These are phyloP conservation scores for Ustilago bromivora DNA, from an alignment of 1,284 basidiomycete species.

Conservation along the genomic window DNA sequence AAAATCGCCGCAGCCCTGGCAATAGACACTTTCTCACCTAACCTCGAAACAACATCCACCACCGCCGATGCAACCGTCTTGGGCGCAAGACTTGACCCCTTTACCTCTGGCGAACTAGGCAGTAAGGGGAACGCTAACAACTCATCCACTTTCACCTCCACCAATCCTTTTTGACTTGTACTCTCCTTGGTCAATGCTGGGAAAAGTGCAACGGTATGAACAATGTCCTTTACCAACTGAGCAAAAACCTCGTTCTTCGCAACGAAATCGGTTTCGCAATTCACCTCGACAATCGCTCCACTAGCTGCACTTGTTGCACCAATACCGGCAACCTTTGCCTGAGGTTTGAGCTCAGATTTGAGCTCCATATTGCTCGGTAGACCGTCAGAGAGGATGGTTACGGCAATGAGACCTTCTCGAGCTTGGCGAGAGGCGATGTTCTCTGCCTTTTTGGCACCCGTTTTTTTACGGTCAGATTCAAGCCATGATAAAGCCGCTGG, in stretches of 20 bases:
- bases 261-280: constrained; percentile 98
- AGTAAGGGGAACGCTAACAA: constrained; percentile 68
- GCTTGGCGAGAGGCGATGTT: constrained; percentile 83
- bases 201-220: constrained; percentile 86
- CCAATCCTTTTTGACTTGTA: constrained; percentile 3
- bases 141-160: constrained; percentile 45
- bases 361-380: constrained; percentile 49
- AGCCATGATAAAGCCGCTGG: constrained; percentile 83
- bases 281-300: constrained; percentile 89
- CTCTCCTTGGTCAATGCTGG: constrained; percentile 71
- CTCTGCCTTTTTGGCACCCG: constrained; percentile 82
- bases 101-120: constrained; percentile 48
- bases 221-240: constrained; percentile 81
- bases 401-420: constrained; percentile 82
- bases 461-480: constrained; percentile 77
- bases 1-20: constrained; percentile 80
- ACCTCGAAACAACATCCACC: constrained; percentile 81
- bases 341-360: constrained; percentile 52
- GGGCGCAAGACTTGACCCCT: constrained; percentile 67
- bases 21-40: constrained; percentile 89
- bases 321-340: constrained; percentile 67
- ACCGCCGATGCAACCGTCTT: constrained; percentile 81
- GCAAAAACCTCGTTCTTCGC: constrained; percentile 87
- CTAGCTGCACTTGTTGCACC: constrained; percentile 70
- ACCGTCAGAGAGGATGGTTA: constrained; percentile 79